These are phyloP conservation scores for Cyclocybe cylindracea DNA, from an alignment of 768 basidiomycete species.

Conservation along the genomic window DNA sequence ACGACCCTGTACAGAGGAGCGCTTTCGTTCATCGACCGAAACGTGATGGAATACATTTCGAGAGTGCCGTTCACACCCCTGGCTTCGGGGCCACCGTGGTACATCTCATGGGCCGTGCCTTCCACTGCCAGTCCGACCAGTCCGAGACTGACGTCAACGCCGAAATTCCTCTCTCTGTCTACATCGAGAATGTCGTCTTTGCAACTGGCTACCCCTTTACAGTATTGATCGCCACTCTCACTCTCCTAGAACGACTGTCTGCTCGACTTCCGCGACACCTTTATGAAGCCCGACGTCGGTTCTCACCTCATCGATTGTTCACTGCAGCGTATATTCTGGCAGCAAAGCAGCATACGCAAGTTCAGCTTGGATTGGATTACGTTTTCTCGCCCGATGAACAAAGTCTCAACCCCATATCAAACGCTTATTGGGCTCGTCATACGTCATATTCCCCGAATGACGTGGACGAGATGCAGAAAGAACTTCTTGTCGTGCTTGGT, in stretches of 20 bases:
- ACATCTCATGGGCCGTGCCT: constrained; percentile 4
- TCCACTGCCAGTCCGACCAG: constrained; percentile 4
- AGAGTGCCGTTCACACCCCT: constrained; percentile 1
- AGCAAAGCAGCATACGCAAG: constrained; percentile 13
- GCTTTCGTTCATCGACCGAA: too few relatives aligned
- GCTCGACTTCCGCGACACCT: constrained; percentile 6
- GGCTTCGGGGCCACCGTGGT: constrained; percentile 2
- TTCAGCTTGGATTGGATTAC: constrained; percentile 2
- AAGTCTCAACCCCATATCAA: constrained; percentile 5
- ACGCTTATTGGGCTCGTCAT: constrained; percentile 14
- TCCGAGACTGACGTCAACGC: constrained; percentile 1
- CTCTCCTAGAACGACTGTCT: constrained; percentile 18
- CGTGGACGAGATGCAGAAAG: constrained; percentile 10
- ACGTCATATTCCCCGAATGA: constrained; percentile 9
- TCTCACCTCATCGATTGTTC: constrained; percentile 16
- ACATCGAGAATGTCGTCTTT: constrained; percentile 15
- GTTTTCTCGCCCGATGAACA: background rate
- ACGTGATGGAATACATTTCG: too few relatives aligned
- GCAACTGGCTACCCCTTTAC: constrained; percentile 12
- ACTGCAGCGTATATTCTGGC: constrained; percentile 16
- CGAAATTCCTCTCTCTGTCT: constrained; percentile 5
- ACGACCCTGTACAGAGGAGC: too few relatives aligned
- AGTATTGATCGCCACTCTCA: constrained; percentile 14
- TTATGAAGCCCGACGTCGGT: constrained; percentile 1
- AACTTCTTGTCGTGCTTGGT: constrained; percentile 12